Evolutionary conservation across 2,329 filamentous ascomycete species (phyloP).

Genomic region (Emmonsia crescens): DNA sequence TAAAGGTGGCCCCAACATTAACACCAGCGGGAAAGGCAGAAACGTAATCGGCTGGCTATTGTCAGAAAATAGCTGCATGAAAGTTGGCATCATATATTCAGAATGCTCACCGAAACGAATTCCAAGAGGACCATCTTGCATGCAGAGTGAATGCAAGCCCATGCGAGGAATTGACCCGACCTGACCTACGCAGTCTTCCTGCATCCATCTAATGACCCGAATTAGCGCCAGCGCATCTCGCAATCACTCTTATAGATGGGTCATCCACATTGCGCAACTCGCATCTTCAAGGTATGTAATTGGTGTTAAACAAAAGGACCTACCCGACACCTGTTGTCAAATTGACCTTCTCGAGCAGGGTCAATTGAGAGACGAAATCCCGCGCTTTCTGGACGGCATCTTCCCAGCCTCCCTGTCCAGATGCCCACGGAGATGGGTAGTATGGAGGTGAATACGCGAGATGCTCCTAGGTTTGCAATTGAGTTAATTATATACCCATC

Average conservation of each 20-base stretch:
- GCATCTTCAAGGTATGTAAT: not conserved
- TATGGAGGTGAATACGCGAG: conserved; percentile 48
- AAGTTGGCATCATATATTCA: not conserved
- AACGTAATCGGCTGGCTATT: conserved; percentile 56
- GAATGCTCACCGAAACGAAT: conserved; percentile 50
- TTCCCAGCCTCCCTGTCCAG: conserved; percentile 62
- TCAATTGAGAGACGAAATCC: conserved; percentile 71
- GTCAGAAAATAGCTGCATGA: not conserved
- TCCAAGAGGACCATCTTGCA: conserved; percentile 78
- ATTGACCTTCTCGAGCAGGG: conserved; percentile 83
- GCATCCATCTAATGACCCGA: conserved; percentile 44
- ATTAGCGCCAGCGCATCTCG: not conserved
- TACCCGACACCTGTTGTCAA: conserved; percentile 82
- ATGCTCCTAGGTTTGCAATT: not conserved
- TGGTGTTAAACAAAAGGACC: conserved; percentile 21
- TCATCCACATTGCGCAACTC: conserved; percentile 2
- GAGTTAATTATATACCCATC: not conserved
- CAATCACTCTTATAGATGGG: not conserved
- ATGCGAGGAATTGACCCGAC: conserved; percentile 39
- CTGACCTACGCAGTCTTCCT: conserved; percentile 69
- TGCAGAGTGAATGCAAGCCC: conserved; percentile 61
- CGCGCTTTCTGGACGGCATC: conserved; percentile 65
- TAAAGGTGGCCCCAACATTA: conserved; percentile 74
- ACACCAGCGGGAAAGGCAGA: conserved; percentile 72
- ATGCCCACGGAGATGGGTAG: conserved; percentile 83